Percentiles rank a stretch among this genome's conserved stretches.
phyloP scores from a whole-genome alignment of 768 basidiomycete genomes.

The Rubroboletus pulcherrimus region DNA sequence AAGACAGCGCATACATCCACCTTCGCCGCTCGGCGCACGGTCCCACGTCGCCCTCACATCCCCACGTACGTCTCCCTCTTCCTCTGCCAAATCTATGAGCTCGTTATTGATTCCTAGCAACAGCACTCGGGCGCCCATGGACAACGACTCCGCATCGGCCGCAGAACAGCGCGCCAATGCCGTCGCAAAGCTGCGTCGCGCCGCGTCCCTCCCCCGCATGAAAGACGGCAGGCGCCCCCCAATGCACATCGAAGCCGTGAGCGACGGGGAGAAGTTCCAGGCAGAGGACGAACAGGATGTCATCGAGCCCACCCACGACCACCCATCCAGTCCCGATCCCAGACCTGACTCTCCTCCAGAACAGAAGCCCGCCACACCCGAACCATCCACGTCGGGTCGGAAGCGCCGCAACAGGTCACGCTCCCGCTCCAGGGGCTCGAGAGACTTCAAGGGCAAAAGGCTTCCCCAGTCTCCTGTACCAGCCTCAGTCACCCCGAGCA shows the following conservation, averaged over 20 bases:
- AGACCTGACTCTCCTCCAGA: conserved; percentile 28
- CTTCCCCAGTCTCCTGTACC: conserved; percentile 46
- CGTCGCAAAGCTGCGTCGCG: conserved; percentile 87
- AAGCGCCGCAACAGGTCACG: conserved; percentile 76
- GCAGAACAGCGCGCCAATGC: conserved; percentile 83
- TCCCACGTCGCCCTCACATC: not conserved
- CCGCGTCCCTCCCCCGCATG: conserved; percentile 87
- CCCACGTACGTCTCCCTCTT: conserved; percentile 3
- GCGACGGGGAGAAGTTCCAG: conserved; percentile 68
- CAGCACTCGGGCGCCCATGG: conserved; percentile 24
- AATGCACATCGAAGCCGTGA: conserved; percentile 79
- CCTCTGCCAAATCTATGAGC: not conserved
- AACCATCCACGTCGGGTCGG: conserved; percentile 39
- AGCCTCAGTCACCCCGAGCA: conserved; percentile 43
- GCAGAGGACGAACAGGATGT: conserved; percentile 33
- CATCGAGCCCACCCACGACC: conserved; percentile 6
- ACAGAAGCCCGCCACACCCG: conserved; percentile 35
- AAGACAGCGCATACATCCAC: conserved; percentile 14
- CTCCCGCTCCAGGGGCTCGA: conserved; percentile 55
- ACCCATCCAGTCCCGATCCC: conserved; percentile 20
- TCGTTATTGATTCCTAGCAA: not conserved
- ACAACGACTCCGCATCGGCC: conserved; percentile 40
- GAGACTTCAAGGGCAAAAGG: conserved; percentile 66
- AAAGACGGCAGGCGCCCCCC: conserved; percentile 86
- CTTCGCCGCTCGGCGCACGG: conserved; percentile 1